Evolutionary conservation across 225 moss, liverwort and hornwort species (phyloP), one percentile per base, ranked within the genome.

Genomic region (Lunularia cruciata): DNA sequence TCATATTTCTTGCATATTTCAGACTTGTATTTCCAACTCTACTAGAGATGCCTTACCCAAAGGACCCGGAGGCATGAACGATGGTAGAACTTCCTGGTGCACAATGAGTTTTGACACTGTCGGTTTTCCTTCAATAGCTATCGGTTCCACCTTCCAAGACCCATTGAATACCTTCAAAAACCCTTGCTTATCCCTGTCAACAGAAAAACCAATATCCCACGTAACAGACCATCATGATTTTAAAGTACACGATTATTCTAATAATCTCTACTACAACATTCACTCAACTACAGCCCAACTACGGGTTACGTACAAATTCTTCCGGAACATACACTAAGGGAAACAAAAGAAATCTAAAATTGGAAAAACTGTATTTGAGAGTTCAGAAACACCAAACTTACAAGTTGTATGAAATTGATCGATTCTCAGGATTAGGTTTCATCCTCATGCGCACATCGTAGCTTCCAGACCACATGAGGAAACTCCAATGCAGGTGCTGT

Each of bases 81-180:
- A 86, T 26, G 93, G 93, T 55, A 90, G 57, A 12, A 90, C 75
- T 71, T 78, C 80, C 71, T 94, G 93, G 36, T 83, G 77, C 35
- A 94, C 74, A 39, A 86, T 46, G 38, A 94, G 87, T 76, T 84
- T 94, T 3, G 90, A 94, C 16, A 83, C 73, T 37, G 77, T 71
- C 36, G 77, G 77, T 62, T 77, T 79, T 5, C 90, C 90, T 69
- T 82, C 86, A 27, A 75, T 70, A 47, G 79, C 58, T 76, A 88
- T 74, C 12, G 88, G 90, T 74, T 94, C 84, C 30, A 94, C 86
- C 34, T 68, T 88, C 90, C 90, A 94, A 19, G 87, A 82, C 34
- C 93, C 93, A 67, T 77, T 87, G 66, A 94, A 94, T 26, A 87
- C 65, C 70, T 89, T 90, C 71, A 94, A 67, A 28, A 90, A 94